Evolutionary conservation across 352 stramenopile genomes (phyloP).

Genomic region (Hyaloperonospora brassicae): DNA sequence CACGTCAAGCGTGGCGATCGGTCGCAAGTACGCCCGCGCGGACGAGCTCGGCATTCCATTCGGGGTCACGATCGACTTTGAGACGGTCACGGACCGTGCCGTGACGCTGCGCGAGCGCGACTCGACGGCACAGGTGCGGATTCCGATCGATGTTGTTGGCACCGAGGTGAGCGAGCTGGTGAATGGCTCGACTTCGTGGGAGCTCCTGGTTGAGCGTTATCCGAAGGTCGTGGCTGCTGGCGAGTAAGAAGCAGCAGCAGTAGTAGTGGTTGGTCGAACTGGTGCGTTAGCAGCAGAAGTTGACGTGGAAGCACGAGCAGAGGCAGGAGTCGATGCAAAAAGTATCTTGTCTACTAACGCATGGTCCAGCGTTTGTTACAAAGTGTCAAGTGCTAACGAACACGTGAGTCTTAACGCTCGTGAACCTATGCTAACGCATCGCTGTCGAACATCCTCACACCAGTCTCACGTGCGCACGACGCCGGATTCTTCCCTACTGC

Average conservation of each 20-base stretch:
- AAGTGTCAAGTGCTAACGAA: background rate
- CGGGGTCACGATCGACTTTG: slow-evolving; percentile 97
- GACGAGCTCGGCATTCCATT: slow-evolving; percentile 99
- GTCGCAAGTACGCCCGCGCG: slow-evolving; percentile 92
- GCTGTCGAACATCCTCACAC: background rate
- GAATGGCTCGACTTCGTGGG: slow-evolving; percentile 78
- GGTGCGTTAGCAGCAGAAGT: background rate
- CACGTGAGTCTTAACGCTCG: background rate
- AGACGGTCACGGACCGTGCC: slow-evolving; percentile 87
- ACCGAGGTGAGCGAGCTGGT: slow-evolving; percentile 82
- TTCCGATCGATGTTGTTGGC: slow-evolving; percentile 82
- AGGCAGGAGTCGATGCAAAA: background rate
- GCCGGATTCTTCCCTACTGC: background rate
- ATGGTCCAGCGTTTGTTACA: too few species aligned
- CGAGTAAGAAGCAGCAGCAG: slow-evolving; percentile 20
- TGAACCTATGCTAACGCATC: slow-evolving; percentile 17
- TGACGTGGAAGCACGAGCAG: background rate
- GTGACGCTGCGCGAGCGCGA: slow-evolving; percentile 98
- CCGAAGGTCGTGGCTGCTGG: slow-evolving; percentile 54
- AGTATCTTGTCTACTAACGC: background rate
- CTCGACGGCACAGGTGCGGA: slow-evolving; percentile 93
- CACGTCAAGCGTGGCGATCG: slow-evolving; percentile 92
- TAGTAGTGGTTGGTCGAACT: background rate
- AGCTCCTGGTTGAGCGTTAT: slow-evolving; percentile 74
- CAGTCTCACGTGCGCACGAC: slow-evolving; percentile 1